phyloP scores from a whole-genome alignment of 164 flowering plant species.

The Brasenia schreberi region DNA sequence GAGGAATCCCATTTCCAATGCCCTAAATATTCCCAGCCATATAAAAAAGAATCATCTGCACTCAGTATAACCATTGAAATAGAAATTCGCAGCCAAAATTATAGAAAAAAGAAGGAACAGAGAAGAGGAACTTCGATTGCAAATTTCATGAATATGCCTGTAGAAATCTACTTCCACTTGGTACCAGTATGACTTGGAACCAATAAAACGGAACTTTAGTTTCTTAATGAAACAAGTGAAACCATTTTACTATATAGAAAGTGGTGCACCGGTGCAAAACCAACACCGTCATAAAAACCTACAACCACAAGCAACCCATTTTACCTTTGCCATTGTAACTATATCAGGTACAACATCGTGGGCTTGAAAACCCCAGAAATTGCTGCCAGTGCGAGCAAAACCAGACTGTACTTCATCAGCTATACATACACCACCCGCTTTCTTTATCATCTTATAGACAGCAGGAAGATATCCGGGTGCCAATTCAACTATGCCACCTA shows the following conservation, averaged over 20 bases:
- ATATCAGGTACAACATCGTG: constrained; percentile 97
- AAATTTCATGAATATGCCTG: no score
- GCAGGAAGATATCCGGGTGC: constrained; percentile 88
- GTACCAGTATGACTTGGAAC: no score
- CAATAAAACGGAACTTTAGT: no score
- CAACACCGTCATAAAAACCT: background rate
- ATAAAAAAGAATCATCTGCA: background rate
- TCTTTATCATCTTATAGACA: constrained; percentile 42
- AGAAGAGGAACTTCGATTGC: background rate
- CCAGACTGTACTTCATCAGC: constrained; percentile 95
- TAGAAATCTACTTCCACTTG: no score
- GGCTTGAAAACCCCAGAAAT: constrained; percentile 90
- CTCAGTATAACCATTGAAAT: background rate
- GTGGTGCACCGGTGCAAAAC: no score
- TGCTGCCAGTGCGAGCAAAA: constrained; percentile 81
- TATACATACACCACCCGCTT: constrained; percentile 91
- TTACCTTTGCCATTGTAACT: constrained; percentile 95
- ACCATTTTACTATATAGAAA: no score
- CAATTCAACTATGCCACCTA: constrained; percentile 78
- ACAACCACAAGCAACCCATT: background rate
- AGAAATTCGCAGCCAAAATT: background rate
- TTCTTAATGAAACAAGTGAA: no score
- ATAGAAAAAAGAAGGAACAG: background rate
- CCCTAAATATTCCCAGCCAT: constrained; percentile 34
- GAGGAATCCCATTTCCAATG: constrained; percentile 92